A percentile compares a stretch with the other conserved stretches of the same genome.
Evolutionary conservation across 176 grass and related monocot genomes (phyloP).

Genomic region (Triticum turgidum): DNA sequence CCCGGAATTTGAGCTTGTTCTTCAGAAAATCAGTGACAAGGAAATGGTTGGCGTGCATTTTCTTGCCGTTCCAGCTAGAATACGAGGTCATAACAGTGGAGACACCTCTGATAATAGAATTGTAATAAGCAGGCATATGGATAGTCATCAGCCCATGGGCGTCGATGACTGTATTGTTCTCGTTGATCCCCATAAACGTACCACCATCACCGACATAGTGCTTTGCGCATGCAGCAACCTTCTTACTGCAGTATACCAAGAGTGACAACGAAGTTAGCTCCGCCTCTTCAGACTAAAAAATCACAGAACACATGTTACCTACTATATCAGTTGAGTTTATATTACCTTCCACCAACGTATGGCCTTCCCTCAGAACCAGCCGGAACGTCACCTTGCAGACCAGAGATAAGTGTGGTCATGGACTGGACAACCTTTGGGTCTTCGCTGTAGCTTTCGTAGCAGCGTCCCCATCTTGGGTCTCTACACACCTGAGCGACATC

Average conservation of each 20-base stretch:
- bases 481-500: constrained; percentile 58
- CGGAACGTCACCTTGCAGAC: constrained; percentile 63
- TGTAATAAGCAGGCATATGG: constrained; percentile 78
- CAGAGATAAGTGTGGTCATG: constrained; percentile 64
- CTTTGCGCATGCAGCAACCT: constrained; percentile 70
- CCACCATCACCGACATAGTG: constrained; percentile 81
- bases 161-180: constrained; percentile 65
- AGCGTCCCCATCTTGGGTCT: constrained; percentile 91
- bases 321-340: background rate
- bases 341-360: constrained; percentile 64
- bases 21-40: constrained; percentile 75
- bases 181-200: constrained; percentile 66
- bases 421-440: constrained; percentile 66
- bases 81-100: constrained; percentile 79
- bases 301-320: background rate
- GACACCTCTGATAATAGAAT: constrained; percentile 65
- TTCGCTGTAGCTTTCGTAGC: constrained; percentile 81
- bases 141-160: constrained; percentile 46
- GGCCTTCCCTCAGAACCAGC: constrained; percentile 41
- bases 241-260: constrained; percentile 41
- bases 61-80: constrained; percentile 76
- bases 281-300: background rate
- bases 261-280: background rate
- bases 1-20: constrained; percentile 75
- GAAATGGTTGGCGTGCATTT: constrained; percentile 75